A percentile compares a stretch with the other conserved stretches of the same genome.
Conservation (phyloP, 257 asterid genomes). For the Linaria vulgaris region DNA sequence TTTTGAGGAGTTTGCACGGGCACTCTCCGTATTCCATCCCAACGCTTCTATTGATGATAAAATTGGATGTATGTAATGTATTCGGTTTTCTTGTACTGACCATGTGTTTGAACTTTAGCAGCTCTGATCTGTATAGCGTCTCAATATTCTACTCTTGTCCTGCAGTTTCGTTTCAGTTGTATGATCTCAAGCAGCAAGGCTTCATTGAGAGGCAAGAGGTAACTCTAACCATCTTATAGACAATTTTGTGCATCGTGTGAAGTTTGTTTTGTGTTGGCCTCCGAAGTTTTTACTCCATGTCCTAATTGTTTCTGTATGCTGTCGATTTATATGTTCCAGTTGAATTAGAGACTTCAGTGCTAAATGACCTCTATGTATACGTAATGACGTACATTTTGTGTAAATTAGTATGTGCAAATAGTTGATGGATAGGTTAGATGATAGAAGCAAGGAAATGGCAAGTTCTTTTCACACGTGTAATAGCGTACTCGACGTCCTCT, state of each 20-base stretch:
- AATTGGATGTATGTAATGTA: conserved; percentile 67
- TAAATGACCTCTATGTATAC: conserved; percentile 14
- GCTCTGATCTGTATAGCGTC: not conserved
- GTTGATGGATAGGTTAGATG: not conserved
- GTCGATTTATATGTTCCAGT: not conserved
- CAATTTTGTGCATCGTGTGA: not conserved
- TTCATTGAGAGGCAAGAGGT: conserved; percentile 99
- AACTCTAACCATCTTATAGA: conserved; percentile 13
- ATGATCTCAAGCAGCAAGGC: conserved; percentile 99
- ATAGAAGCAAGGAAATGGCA: not conserved
- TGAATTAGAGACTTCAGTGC: conserved; percentile 11
- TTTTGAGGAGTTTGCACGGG: conserved; percentile 97
- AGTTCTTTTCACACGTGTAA: too few species aligned
- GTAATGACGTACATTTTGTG: not conserved
- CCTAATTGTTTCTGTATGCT: not conserved
- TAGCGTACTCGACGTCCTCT: too few species aligned
- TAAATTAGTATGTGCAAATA: not conserved
- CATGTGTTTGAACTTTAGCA: conserved; percentile 10
- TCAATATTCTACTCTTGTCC: conserved; percentile 17
- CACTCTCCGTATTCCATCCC: conserved; percentile 98
- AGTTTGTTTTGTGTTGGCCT: not conserved
- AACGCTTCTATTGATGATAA: conserved; percentile 95
- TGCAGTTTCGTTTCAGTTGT: conserved; percentile 96
- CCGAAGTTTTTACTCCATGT: not conserved
- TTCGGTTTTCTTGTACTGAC: conserved; percentile 12